Evolutionary conservation across 2,329 filamentous ascomycete genomes (phyloP).

Genomic region (Cercospora sp.): DNA sequence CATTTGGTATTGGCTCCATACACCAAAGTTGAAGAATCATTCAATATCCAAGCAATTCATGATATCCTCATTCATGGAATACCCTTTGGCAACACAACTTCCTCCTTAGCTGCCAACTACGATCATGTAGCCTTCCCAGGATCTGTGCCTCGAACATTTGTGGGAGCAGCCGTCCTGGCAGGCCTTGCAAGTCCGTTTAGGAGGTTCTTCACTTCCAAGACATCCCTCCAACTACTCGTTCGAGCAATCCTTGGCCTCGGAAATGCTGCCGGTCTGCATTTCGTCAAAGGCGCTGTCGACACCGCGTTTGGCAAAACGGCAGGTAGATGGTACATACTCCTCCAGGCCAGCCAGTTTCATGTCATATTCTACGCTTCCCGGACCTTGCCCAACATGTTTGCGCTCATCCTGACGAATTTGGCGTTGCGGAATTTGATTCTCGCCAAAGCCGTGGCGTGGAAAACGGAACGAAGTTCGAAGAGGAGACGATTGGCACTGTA

Average conservation of each 20-base stretch:
- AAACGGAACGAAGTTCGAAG: constrained; percentile 40
- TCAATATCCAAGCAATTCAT: constrained; percentile 92
- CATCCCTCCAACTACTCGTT: constrained; percentile 63
- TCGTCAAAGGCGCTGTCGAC: constrained; percentile 64
- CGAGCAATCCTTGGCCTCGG: constrained; percentile 74
- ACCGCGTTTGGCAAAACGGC: constrained; percentile 67
- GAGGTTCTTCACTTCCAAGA: constrained; percentile 55
- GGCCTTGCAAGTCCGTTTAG: constrained; percentile 69
- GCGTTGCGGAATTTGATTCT: constrained; percentile 58
- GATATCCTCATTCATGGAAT: constrained; percentile 83
- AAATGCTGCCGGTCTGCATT: constrained; percentile 69
- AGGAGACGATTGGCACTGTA: constrained; percentile 67
- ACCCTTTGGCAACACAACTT: constrained; percentile 47
- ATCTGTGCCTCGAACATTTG: constrained; percentile 85
- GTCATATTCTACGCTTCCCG: constrained; percentile 88
- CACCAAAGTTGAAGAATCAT: constrained; percentile 98
- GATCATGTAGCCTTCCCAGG: constrained; percentile 91
- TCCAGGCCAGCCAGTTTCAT: constrained; percentile 87
- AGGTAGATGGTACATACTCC: constrained; percentile 74
- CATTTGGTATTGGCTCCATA: constrained; percentile 65
- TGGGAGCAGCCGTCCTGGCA: constrained; percentile 76
- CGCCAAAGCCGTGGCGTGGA: constrained; percentile 43
- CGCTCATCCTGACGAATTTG: constrained; percentile 75
- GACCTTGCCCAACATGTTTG: constrained; percentile 94
- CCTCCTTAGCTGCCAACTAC: constrained; percentile 58